phyloP scores from a whole-genome alignment of 768 basidiomycete genomes.

The Rhizopogon roseolus region DNA sequence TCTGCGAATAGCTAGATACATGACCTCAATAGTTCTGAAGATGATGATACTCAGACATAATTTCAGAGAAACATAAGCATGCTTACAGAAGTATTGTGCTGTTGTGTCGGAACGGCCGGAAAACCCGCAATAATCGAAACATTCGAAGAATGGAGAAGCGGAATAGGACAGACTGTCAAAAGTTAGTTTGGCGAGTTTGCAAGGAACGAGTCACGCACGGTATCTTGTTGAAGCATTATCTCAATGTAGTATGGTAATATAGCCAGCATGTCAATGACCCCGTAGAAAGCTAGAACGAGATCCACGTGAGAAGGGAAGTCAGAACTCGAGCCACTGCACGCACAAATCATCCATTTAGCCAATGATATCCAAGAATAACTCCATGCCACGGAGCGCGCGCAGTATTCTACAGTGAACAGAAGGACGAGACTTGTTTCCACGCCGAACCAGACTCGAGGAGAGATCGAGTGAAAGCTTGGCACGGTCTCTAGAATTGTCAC shows the following conservation, averaged over 20 bases:
- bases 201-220: conserved; percentile 41
- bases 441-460: conserved; percentile 77
- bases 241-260: conserved; percentile 90
- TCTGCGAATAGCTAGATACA: conserved; percentile 83
- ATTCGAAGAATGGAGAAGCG: conserved; percentile 89
- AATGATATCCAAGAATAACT: conserved; percentile 60
- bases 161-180: conserved; percentile 69
- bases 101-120: conserved; percentile 83
- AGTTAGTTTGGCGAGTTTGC: not conserved
- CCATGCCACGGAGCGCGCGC: conserved; percentile 70
- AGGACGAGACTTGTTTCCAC: conserved; percentile 81
- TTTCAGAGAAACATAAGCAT: not conserved
- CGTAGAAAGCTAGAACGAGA: conserved; percentile 61
- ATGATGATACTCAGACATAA: not conserved
- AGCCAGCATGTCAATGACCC: conserved; percentile 79
- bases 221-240: conserved; percentile 78
- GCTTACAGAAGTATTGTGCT: conserved; percentile 78
- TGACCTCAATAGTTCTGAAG: conserved; percentile 80
- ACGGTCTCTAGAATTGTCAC: conserved; percentile 80
- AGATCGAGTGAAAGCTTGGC: conserved; percentile 66
- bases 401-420: conserved; percentile 83
- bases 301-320: not conserved
- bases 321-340: conserved; percentile 12
- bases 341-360: conserved; percentile 67
- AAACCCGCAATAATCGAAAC: conserved; percentile 85